Percentiles rank a stretch among this genome's conserved stretches.
Conservation (phyloP, 2,329 filamentous ascomycete species). For the Diaporthe longicolla region DNA sequence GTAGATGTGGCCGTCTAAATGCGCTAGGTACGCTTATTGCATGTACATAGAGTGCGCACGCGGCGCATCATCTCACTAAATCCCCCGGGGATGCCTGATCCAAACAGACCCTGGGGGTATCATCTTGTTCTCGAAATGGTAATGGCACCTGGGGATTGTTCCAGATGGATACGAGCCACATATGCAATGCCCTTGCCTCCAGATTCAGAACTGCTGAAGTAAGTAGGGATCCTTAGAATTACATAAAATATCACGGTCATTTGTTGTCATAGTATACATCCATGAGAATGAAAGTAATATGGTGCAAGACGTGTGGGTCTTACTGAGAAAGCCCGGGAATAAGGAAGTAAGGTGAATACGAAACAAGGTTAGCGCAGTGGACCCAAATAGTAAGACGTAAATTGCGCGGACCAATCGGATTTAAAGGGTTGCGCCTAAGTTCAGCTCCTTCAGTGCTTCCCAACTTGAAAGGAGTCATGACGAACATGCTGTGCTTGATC, state of each 20-base stretch:
- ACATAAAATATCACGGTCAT: background rate
- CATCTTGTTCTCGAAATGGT: background rate
- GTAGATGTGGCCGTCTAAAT: too few species aligned
- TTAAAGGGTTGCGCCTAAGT: background rate
- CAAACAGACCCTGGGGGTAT: too few species aligned
- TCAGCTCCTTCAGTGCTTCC: background rate
- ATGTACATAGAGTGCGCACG: background rate
- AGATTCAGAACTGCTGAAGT: background rate
- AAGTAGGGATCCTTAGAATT: background rate
- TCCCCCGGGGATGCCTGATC: background rate
- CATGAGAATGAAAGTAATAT: too few species aligned
- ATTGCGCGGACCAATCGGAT: background rate
- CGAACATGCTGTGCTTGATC: background rate
- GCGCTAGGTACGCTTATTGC: background rate
- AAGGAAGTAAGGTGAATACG: slow-evolving; percentile 9
- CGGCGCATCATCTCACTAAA: background rate
- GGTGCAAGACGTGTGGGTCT: background rate
- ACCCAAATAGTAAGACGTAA: background rate
- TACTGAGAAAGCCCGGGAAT: background rate
- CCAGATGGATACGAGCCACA: background rate
- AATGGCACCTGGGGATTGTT: background rate
- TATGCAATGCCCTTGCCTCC: background rate
- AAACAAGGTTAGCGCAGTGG: slow-evolving; percentile 15
- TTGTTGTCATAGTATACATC: background rate
- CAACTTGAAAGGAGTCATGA: background rate